phyloP scores from a whole-genome alignment of 2,329 filamentous ascomycete species.

The Exophiala viscosa region DNA sequence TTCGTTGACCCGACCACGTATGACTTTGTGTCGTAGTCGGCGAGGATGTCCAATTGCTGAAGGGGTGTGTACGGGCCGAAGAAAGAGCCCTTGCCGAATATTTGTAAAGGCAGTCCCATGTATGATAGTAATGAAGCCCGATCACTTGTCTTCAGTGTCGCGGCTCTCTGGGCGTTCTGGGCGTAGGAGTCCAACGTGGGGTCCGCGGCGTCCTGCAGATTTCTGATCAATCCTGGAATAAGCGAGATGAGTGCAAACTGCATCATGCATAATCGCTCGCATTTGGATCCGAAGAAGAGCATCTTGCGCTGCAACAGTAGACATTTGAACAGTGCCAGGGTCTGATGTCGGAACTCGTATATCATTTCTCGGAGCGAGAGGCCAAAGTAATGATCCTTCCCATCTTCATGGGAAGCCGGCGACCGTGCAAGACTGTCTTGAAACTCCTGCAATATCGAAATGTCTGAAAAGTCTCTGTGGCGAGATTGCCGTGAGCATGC shows the following conservation, averaged over 20 bases:
- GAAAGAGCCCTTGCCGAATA: slow-evolving; percentile 93
- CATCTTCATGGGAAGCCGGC: slow-evolving; percentile 61
- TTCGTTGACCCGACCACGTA: slow-evolving; percentile 98
- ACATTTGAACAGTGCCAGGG: slow-evolving; percentile 88
- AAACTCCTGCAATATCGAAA: slow-evolving; percentile 84
- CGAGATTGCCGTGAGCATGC: background rate
- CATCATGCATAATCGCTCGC: slow-evolving; percentile 94
- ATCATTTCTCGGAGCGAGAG: slow-evolving; percentile 83
- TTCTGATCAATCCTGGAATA: slow-evolving; percentile 86
- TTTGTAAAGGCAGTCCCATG: slow-evolving; percentile 89
- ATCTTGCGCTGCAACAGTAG: slow-evolving; percentile 96
- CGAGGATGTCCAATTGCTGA: slow-evolving; percentile 89
- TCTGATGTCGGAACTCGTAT: slow-evolving; percentile 92
- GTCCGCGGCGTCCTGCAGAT: slow-evolving; percentile 90
- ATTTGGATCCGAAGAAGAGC: slow-evolving; percentile 97
- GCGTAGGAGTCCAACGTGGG: slow-evolving; percentile 86
- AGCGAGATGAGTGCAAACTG: slow-evolving; percentile 95
- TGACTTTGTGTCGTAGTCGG: slow-evolving; percentile 90
- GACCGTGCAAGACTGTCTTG: slow-evolving; percentile 74
- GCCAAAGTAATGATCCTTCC: slow-evolving; percentile 80
- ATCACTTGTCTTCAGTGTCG: slow-evolving; percentile 86
- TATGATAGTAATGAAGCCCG: slow-evolving; percentile 84
- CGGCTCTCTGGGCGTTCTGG: slow-evolving; percentile 68
- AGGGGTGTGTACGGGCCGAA: slow-evolving; percentile 96
- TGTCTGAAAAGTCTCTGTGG: slow-evolving; percentile 74